phyloP scores from a whole-genome alignment of 1,139 yeast genomes.

The Magnusiomyces tetraspermus region DNA sequence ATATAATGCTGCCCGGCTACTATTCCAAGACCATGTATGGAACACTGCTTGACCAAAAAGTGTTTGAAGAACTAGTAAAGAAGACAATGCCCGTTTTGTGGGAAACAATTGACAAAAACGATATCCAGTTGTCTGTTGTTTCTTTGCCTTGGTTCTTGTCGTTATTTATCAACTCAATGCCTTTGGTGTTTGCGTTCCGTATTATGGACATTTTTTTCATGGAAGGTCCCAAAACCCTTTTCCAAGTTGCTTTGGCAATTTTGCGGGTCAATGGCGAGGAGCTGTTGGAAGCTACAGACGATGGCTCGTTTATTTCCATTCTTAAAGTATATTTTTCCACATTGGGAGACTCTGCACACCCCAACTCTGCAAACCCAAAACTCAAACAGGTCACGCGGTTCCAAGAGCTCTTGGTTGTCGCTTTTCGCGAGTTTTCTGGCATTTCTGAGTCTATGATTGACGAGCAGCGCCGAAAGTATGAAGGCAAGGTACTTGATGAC shows the following conservation, averaged over 20 bases:
- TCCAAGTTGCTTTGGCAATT: constrained; percentile 89
- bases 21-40: constrained; percentile 98
- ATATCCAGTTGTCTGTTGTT: constrained; percentile 89
- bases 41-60: constrained; percentile 84
- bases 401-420: constrained; percentile 82
- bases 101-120: constrained; percentile 68
- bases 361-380: constrained; percentile 56
- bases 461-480: constrained; percentile 59
- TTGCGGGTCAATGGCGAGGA: constrained; percentile 80
- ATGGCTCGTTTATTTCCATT: constrained; percentile 80
- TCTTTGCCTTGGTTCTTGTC: constrained; percentile 96
- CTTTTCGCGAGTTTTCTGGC: constrained; percentile 80
- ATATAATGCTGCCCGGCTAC: constrained; percentile 83
- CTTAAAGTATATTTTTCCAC: constrained; percentile 73
- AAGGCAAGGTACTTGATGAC: constrained; percentile 70
- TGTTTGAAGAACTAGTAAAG: constrained; percentile 81
- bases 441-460: constrained; percentile 67
- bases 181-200: constrained; percentile 84
- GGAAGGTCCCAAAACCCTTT: constrained; percentile 81
- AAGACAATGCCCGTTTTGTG: constrained; percentile 83
- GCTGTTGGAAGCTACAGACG: constrained; percentile 72
- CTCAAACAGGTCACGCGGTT: constrained; percentile 66
- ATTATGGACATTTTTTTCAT: constrained; percentile 84
- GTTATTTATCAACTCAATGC: constrained; percentile 85
- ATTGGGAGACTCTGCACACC: constrained; percentile 73